Percentiles rank a stretch among this genome's conserved stretches.
Evolutionary conservation across 2,329 filamentous ascomycete species (phyloP).

Genomic region (Blastomyces parvus): DNA sequence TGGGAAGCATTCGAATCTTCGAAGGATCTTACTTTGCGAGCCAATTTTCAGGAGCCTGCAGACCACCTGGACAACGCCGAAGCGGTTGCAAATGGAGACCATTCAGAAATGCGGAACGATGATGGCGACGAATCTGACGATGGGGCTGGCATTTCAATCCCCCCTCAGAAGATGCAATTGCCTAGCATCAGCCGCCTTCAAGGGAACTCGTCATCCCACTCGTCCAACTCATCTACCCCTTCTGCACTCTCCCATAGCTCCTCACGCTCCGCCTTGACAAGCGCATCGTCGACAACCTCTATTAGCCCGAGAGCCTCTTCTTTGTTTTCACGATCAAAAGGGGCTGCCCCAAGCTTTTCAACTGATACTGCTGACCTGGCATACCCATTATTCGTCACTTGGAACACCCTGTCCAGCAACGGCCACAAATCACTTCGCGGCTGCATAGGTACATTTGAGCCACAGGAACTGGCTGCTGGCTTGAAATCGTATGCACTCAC

Average conservation of each 20-base stretch:
- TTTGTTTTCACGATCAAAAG: constrained; percentile 19
- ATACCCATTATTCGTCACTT: constrained; percentile 84
- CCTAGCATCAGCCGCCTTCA: constrained; percentile 29
- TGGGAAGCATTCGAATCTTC: constrained; percentile 48
- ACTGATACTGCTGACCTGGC: constrained; percentile 7
- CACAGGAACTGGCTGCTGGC: constrained; percentile 61
- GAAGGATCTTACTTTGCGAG: constrained; percentile 19
- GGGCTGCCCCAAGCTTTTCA: constrained; percentile 7
- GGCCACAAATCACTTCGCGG: constrained; percentile 66
- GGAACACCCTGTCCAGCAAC: constrained; percentile 63
- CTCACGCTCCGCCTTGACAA: constrained; percentile 36
- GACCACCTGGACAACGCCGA: constrained; percentile 25
- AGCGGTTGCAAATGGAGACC: constrained; percentile 14
- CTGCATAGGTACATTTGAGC: constrained; percentile 91
- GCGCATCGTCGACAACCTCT: constrained; percentile 35
- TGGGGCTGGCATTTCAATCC: constrained; percentile 13
- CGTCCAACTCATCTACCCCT: constrained; percentile 32
- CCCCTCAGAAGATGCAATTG: constrained; percentile 22
- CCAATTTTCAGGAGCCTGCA: constrained; percentile 23
- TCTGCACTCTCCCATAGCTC: constrained; percentile 42
- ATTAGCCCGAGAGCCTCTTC: constrained; percentile 37
- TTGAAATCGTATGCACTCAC: constrained; percentile 73
- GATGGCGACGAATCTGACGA: constrained; percentile 15
- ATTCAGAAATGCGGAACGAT: constrained; percentile 19
- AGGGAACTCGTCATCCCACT: constrained; percentile 28